phyloP scores from a whole-genome alignment of 768 basidiomycete genomes.

The Mycena indigotica region DNA sequence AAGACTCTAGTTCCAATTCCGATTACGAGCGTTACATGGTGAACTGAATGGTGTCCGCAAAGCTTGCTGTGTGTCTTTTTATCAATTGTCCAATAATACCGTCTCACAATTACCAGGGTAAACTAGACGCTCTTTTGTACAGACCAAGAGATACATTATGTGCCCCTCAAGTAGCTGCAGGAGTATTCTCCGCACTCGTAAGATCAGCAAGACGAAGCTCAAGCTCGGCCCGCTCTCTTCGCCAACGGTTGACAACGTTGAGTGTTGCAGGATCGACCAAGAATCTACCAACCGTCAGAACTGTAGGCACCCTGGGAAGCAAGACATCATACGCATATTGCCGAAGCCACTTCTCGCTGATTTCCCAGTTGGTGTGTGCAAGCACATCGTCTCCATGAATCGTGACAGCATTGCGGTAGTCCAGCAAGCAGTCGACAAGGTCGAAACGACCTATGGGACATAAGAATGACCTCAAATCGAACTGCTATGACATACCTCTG shows the following conservation, averaged over 20 bases:
- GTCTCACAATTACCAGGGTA: slow-evolving; percentile 17
- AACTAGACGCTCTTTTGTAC: too few relatives aligned
- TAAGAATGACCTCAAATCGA: slow-evolving; percentile 4
- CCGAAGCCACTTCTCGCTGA: slow-evolving; percentile 79
- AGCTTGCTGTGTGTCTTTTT: slow-evolving; percentile 62
- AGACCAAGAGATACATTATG: too few relatives aligned
- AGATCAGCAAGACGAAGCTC: slow-evolving; percentile 66
- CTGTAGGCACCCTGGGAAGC: neutral
- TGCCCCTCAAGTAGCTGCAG: slow-evolving; percentile 22
- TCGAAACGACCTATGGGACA: slow-evolving; percentile 65
- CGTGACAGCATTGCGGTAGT: slow-evolving; percentile 66
- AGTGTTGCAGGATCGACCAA: slow-evolving; percentile 76
- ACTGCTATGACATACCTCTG: slow-evolving; percentile 55
- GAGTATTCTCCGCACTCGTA: slow-evolving; percentile 37
- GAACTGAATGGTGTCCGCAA: slow-evolving; percentile 88
- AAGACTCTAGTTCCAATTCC: slow-evolving; percentile 77
- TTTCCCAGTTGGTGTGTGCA: slow-evolving; percentile 89
- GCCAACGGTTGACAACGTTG: slow-evolving; percentile 82
- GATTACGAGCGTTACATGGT: slow-evolving; percentile 77
- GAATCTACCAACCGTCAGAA: slow-evolving; percentile 51
- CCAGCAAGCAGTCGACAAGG: slow-evolving; percentile 76
- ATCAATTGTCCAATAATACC: neutral
- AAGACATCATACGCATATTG: slow-evolving; percentile 69
- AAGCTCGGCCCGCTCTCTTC: slow-evolving; percentile 76
- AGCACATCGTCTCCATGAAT: slow-evolving; percentile 92